These are phyloP conservation scores for Cinnamomum micranthum DNA, from an alignment of 164 flowering plant species.

Conservation along the genomic window DNA sequence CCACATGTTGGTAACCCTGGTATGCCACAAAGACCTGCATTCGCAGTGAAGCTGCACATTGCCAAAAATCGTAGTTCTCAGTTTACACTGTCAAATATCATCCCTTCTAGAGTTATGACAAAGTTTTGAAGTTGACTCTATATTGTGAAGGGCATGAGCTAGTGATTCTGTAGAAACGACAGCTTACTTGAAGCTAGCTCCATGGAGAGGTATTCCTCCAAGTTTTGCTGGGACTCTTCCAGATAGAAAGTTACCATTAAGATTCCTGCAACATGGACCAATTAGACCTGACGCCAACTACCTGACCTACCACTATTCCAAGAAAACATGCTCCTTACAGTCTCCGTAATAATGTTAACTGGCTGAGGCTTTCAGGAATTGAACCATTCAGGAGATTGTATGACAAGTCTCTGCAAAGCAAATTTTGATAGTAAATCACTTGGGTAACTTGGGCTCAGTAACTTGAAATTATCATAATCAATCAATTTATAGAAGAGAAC, in stretches of 20 bases:
- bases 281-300: constrained; percentile 3
- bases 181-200: constrained; percentile 97
- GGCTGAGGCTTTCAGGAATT: constrained; percentile 90
- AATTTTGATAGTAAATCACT: constrained; percentile 9
- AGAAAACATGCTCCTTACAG: constrained; percentile 49
- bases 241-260: constrained; percentile 80
- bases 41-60: constrained; percentile 74
- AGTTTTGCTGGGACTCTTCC: constrained; percentile 86
- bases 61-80: neutral
- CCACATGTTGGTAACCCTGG: constrained; percentile 91
- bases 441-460: neutral
- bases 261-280: constrained; percentile 52
- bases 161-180: neutral
- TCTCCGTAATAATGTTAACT: constrained; percentile 55
- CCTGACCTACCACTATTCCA: neutral
- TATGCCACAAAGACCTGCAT: constrained; percentile 93
- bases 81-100: neutral
- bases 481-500: neutral
- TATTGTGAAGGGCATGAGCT: neutral
- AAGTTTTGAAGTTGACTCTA: neutral
- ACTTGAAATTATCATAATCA: neutral
- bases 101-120: neutral
- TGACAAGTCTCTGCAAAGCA: constrained; percentile 77
- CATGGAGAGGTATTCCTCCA: constrained; percentile 85
- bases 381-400: constrained; percentile 86